Evolutionary conservation across 768 basidiomycete genomes (phyloP), one percentile per base, ranked within the genome.

Genomic region (Zangia roseola): DNA sequence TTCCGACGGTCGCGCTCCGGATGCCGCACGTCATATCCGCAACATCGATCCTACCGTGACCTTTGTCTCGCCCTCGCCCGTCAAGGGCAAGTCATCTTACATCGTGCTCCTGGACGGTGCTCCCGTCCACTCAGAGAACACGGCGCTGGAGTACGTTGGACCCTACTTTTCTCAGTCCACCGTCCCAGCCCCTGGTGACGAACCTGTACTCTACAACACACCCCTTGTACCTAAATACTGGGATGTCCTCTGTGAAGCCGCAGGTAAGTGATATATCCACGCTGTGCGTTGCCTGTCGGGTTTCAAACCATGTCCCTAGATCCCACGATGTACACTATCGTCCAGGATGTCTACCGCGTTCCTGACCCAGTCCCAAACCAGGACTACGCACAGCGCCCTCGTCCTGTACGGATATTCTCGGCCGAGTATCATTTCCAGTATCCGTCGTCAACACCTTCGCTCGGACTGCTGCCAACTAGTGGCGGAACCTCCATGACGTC

Each of bases 11-110:
- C 45, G 49, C n/a, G 39, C 55, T 26, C 16, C 44, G 3, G 63
- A 56, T 21, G 65, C 71, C 31, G 72, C 82, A 34, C 83, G 84
- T 26, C 76, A 73, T 20, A 69, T 88, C 45, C 69, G 68, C 10
- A 67, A 74, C 37, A 86, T 88, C 54, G 82, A 88, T 57, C 83
- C 85, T 0, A 82, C 81, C 2, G 74, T 88, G 23, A 83, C 86
- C 17, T 81, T 88, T 54, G 61, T 78, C 26, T 79, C 84, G 5
- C 74, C 65, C 3, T 65, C 73, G 2, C 57, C 70, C 5, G 70
- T 84, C 28, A 60, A 68, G 10, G 83, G 83, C 24, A 73, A 74
- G 25, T 83, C 82, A 1, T 71, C 71, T 26, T 86, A 80, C 67
- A 74, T 73, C 0, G 80, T 88, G 7, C 75, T 77, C 55, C 59